A percentile compares a stretch with the other conserved stretches of the same genome.
These are phyloP conservation scores for Thielaviopsis euricoi DNA, from an alignment of 2,329 filamentous ascomycete species.

Conservation along the genomic window DNA sequence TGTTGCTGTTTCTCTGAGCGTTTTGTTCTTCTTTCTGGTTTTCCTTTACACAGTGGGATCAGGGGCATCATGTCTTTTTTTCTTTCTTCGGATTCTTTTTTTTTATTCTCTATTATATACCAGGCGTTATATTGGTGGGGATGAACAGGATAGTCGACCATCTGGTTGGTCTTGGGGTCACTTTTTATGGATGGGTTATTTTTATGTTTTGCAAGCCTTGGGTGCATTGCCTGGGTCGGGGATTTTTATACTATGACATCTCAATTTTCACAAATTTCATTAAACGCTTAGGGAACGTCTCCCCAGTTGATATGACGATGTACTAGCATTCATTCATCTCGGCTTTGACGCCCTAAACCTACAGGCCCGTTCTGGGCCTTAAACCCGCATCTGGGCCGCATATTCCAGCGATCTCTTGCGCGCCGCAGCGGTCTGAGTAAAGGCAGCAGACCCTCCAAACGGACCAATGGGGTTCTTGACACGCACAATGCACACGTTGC, in stretches of 20 bases:
- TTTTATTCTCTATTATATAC: neutral
- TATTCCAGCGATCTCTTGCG: slow-evolving; percentile 8
- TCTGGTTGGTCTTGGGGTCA: too few species aligned
- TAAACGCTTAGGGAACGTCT: too few species aligned
- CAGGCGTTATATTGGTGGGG: neutral
- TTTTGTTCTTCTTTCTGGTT: neutral
- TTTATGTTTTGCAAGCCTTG: too few species aligned
- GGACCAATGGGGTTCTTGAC: slow-evolving; percentile 47
- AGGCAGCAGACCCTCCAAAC: slow-evolving; percentile 44
- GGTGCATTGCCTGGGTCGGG: too few species aligned
- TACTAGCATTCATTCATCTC: neutral
- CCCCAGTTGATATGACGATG: too few species aligned
- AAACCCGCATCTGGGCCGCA: neutral
- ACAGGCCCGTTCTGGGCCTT: neutral
- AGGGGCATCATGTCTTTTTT: neutral
- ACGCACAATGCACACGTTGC: slow-evolving; percentile 44
- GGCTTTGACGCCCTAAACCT: too few species aligned
- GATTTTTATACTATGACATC: too few species aligned
- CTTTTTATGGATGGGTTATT: too few species aligned
- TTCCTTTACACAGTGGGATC: neutral
- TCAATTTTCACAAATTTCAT: too few species aligned
- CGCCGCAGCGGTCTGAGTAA: slow-evolving; percentile 24
- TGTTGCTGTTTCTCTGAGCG: neutral
- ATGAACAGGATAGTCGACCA: too few species aligned
- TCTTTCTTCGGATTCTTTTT: neutral